Conservation (phyloP, 345 rosid species). For the Pistacia vera region DNA sequence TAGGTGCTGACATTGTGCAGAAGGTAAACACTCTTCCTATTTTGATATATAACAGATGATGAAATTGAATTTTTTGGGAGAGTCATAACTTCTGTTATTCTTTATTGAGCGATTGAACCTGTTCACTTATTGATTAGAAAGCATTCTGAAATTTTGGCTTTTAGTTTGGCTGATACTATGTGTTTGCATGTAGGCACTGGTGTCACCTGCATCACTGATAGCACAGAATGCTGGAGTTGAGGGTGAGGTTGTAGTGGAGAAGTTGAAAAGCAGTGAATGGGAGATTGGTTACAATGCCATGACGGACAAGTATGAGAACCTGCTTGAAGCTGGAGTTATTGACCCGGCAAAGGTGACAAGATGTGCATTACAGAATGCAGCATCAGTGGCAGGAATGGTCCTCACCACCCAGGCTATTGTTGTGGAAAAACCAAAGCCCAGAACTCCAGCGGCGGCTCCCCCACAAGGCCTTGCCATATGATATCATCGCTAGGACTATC, state of each 20-base stretch:
- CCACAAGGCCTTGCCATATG: conserved; percentile 68
- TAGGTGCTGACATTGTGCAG: conserved; percentile 96
- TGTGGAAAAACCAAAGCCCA: conserved; percentile 82
- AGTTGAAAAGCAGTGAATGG: conserved; percentile 76
- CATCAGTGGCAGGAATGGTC: conserved; percentile 98
- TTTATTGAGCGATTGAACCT: neutral
- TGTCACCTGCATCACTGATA: conserved; percentile 86
- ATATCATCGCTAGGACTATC: conserved; percentile 9
- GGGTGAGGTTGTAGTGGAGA: conserved; percentile 95
- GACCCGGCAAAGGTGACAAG: conserved; percentile 96
- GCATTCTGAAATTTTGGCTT: neutral
- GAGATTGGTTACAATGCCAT: conserved; percentile 94
- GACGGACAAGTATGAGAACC: conserved; percentile 85
- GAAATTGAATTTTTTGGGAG: neutral
- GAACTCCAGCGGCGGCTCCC: conserved; percentile 52
- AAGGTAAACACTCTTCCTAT: conserved; percentile 52
- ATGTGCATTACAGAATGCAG: conserved; percentile 91
- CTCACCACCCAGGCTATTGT: conserved; percentile 98
- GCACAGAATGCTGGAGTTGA: conserved; percentile 96
- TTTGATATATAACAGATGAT: neutral
- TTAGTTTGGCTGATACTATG: neutral
- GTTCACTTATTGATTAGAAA: neutral
- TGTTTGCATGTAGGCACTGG: conserved; percentile 59
- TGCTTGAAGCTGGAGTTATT: conserved; percentile 86
- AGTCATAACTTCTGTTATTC: neutral